phyloP scores from a whole-genome alignment of 805 yeast genomes.

The Jamesozyma lodderae region DNA sequence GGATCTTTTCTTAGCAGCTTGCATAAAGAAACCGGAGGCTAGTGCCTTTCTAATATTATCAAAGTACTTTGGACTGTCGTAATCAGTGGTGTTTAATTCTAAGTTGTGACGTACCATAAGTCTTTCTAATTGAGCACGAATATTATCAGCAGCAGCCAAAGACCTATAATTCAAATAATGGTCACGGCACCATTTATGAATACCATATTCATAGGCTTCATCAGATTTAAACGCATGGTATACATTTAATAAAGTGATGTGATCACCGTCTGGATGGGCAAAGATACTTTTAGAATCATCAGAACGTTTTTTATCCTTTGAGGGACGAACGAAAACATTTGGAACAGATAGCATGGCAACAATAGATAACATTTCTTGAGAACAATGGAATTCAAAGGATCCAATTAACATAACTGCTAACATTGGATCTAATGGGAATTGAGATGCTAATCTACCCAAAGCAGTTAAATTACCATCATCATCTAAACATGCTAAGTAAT shows the following conservation, averaged over 20 bases:
- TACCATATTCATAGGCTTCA: constrained; percentile 57
- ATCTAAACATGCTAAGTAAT: constrained; percentile 79
- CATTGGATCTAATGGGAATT: constrained; percentile 93
- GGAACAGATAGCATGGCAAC: constrained; percentile 91
- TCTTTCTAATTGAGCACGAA: constrained; percentile 72
- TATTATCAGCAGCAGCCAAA: constrained; percentile 75
- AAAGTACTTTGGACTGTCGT: constrained; percentile 58
- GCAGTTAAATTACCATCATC: constrained; percentile 89
- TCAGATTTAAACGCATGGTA: constrained; percentile 74
- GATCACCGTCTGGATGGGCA: constrained; percentile 94
- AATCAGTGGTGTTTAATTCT: constrained; percentile 60
- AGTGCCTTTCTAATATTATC: constrained; percentile 78
- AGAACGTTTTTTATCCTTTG: constrained; percentile 75
- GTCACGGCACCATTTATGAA: constrained; percentile 84
- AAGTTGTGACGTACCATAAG: constrained; percentile 77
- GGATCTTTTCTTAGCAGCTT: constrained; percentile 87
- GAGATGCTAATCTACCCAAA: constrained; percentile 81
- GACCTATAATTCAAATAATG: constrained; percentile 80
- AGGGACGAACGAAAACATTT: constrained; percentile 88
- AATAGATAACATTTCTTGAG: constrained; percentile 79
- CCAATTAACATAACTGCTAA: constrained; percentile 87
- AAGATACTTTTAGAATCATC: constrained; percentile 82
- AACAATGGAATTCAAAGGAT: constrained; percentile 75
- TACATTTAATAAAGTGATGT: constrained; percentile 80
- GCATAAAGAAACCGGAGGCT: constrained; percentile 95